Conservation (phyloP, 345 rosid genomes). For the Populus deltoides region DNA sequence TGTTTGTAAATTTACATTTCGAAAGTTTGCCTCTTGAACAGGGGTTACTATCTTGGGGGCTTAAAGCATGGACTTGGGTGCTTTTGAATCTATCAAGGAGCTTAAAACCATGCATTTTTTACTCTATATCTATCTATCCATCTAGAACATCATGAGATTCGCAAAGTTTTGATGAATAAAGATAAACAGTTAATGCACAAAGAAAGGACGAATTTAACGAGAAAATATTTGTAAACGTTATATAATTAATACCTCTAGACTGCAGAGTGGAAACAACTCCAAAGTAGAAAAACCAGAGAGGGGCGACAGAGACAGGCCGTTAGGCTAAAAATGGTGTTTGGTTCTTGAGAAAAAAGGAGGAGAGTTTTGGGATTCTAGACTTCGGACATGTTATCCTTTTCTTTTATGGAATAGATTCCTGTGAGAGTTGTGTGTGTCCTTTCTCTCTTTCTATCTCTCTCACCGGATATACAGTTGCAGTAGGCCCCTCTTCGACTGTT, state of each 20-base stretch:
- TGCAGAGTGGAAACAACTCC: conserved; percentile 13
- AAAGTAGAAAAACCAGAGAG: background rate
- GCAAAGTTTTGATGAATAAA: background rate
- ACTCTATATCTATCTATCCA: background rate
- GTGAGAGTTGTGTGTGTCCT: background rate
- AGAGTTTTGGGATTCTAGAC: background rate
- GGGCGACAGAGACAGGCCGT: background rate
- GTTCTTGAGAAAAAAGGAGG: conserved; percentile 18
- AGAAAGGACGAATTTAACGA: background rate
- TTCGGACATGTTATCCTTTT: conserved; percentile 7
- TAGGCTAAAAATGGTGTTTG: conserved; percentile 18
- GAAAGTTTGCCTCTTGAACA: conserved; percentile 43
- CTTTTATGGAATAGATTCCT: conserved; percentile 28
- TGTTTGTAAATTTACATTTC: conserved; percentile 38
- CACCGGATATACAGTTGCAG: background rate
- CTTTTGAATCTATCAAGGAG: conserved; percentile 56
- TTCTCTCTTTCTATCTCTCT: background rate
- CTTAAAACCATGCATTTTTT: conserved; percentile 53
- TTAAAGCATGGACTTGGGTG: conserved; percentile 69
- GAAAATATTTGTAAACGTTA: background rate
- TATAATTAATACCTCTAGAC: conserved; percentile 12
- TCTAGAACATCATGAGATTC: background rate
- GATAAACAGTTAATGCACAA: background rate
- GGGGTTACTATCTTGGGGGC: conserved; percentile 37
- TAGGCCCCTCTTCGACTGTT: conserved; percentile 13